Evolutionary conservation across 371 early-diverging fungal genomes (phyloP).

Genomic region (Caulochytrium protostelioides): DNA sequence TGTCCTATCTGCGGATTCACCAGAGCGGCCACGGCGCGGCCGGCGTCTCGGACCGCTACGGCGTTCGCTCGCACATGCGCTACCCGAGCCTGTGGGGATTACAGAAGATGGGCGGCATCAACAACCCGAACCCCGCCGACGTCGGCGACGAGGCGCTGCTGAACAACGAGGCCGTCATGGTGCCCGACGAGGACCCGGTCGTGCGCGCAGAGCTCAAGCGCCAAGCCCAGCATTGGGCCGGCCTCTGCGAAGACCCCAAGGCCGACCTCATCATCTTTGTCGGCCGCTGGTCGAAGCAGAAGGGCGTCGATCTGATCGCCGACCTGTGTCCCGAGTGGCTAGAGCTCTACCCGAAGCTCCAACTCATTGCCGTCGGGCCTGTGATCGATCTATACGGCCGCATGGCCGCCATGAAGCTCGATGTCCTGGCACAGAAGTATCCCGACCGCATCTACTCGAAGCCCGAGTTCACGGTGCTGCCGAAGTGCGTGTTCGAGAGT

Average conservation of each 20-base stretch:
- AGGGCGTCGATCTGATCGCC: constrained; percentile 5
- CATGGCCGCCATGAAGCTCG: constrained; percentile 1
- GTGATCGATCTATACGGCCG: constrained; percentile 2
- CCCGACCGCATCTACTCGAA: background rate
- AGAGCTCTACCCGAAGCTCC: background rate
- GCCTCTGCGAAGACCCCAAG: constrained; percentile 1
- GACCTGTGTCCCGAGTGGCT: constrained; percentile 1
- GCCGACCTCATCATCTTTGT: constrained; percentile 1
- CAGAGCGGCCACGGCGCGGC: background rate
- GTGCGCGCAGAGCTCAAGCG: background rate
- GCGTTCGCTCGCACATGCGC: background rate
- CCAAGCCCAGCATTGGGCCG: constrained; percentile 1
- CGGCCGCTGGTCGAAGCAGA: constrained; percentile 3
- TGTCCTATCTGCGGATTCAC: background rate
- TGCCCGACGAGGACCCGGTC: background rate
- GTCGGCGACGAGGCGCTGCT: background rate
- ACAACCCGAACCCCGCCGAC: constrained; percentile 2
- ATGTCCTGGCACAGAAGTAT: background rate
- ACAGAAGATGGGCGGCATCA: background rate
- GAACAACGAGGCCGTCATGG: background rate
- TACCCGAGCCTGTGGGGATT: constrained; percentile 3
- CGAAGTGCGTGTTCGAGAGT: background rate
- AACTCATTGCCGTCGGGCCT: constrained; percentile 2
- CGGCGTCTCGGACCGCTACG: constrained; percentile 2
- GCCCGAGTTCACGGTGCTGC: constrained; percentile 1